Base-by-base conservation (phyloP, 192 early-diverging fungal genomes). In the Coemansia sp. region DNA sequence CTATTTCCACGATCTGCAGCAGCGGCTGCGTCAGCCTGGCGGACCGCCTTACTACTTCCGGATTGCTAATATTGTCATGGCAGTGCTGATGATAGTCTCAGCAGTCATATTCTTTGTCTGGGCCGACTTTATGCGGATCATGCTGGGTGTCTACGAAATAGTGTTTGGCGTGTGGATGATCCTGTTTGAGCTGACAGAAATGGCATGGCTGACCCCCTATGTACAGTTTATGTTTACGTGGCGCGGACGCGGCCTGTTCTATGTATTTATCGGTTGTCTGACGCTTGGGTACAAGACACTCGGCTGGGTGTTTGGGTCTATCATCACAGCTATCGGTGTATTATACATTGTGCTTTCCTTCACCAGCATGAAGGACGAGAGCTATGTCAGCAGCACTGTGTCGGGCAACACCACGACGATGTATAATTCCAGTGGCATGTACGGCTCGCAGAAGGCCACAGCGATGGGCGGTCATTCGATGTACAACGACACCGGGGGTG, bases 221-320 rank as follows among this genome's bases (percentile, higher is more conserved):
- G 74, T 73, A 33, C 74, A 67, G 68, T 82, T 82, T 33, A 82
- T 82, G 79, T 76, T 73, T 38, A 82, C 73, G 3, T 82, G 74
- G 73, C 70, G 70, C 7, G 79, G 79, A 0, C 79, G 79, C 40
- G 79, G 79, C 2, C 22, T 73, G 2, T 76, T 82, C 36, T 82
- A 82, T 49, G 65, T 82, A 16, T 76, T 82, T 54, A 68, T 82
- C 6, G 79, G 79, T 32, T 82, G 79, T 29, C 50, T 82, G 50
- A 76, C 70, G 1, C 71, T 82, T 0, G 79, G 79, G 0, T 52
- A 73, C 57, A 67, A 67, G 40, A 61, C 79, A 28, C 57, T 70
- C 14, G 74, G 74, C 17, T 76, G 74, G 73, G 57, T 76, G 11
- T 54, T 76, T 14, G 79, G 79, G 7, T 60, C 79, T 18, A 49